Percentiles rank a stretch among this genome's conserved stretches.
Evolutionary conservation across 257 asterid genomes (phyloP).

Genomic region (Solanum pinnatisectum): DNA sequence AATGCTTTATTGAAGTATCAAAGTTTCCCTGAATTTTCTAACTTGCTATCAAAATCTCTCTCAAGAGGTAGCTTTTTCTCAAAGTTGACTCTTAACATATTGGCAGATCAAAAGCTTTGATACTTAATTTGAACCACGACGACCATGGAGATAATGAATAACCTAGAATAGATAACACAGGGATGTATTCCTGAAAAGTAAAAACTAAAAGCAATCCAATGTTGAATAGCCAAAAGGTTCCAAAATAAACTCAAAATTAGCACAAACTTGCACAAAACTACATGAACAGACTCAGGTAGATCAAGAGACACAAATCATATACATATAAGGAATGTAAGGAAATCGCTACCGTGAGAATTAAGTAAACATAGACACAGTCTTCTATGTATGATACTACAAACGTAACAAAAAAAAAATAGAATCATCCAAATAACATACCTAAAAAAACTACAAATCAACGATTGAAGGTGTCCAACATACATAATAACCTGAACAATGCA

Average conservation of each 20-base stretch:
- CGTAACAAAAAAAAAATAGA: background rate
- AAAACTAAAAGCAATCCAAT: background rate
- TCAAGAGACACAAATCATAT: background rate
- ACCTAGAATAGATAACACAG: background rate
- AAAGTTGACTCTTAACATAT: background rate
- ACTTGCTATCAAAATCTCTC: no score
- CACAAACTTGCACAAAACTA: background rate
- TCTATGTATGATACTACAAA: background rate
- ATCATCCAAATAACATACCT: background rate
- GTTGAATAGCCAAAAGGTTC: background rate
- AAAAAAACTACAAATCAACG: conserved; percentile 8
- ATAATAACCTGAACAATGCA: conserved; percentile 5
- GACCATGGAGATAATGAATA: background rate
- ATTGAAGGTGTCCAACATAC: conserved; percentile 12
- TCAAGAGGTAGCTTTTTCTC: background rate
- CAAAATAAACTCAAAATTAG: background rate
- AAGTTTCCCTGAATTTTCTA: background rate
- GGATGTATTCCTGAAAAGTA: background rate
- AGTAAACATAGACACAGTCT: conserved; percentile 4
- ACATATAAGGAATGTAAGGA: background rate
- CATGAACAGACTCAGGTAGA: background rate
- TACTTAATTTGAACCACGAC: background rate
- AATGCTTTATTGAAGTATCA: background rate
- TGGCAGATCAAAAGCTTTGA: background rate
- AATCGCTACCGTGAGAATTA: background rate